phyloP scores from a whole-genome alignment of 2,329 filamentous ascomycete species.

The Colletotrichum paranaense region DNA sequence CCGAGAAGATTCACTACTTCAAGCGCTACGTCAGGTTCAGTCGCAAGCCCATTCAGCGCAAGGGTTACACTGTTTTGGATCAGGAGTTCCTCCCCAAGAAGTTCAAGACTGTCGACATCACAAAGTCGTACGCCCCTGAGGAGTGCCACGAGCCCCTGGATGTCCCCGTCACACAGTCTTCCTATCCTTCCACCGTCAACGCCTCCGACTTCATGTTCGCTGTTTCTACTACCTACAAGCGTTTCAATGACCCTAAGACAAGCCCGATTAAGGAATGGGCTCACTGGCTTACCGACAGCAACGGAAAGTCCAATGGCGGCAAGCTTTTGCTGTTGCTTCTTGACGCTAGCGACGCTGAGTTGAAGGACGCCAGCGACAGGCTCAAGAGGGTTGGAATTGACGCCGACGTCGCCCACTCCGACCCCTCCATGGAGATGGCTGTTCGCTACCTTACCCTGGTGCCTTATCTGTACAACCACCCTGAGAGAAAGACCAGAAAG shows the following conservation, averaged over 20 bases:
- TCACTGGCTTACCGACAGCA: conserved; percentile 69
- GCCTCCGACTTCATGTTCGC: conserved; percentile 69
- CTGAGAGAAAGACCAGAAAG: conserved; percentile 59
- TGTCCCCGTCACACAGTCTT: conserved; percentile 62
- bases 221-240: conserved; percentile 67
- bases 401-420: conserved; percentile 66
- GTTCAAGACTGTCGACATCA: conserved; percentile 61
- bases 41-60: conserved; percentile 60
- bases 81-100: conserved; percentile 59
- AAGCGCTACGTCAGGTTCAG: conserved; percentile 66
- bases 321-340: conserved; percentile 66
- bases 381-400: conserved; percentile 63
- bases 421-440: conserved; percentile 66
- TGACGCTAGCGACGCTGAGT: conserved; percentile 62
- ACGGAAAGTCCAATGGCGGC: conserved; percentile 66
- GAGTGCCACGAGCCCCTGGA: conserved; percentile 61
- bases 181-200: conserved; percentile 61
- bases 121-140: conserved; percentile 52
- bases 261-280: conserved; percentile 69
- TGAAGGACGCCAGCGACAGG: conserved; percentile 59
- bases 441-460: conserved; percentile 68
- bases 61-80: conserved; percentile 61
- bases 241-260: conserved; percentile 63
- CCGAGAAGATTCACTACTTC: conserved; percentile 64
- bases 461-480: conserved; percentile 65